A percentile compares a stretch with the other conserved stretches of the same genome.
Evolutionary conservation across 352 stramenopile genomes (phyloP).

Genomic region (Pythium aristosporum): DNA sequence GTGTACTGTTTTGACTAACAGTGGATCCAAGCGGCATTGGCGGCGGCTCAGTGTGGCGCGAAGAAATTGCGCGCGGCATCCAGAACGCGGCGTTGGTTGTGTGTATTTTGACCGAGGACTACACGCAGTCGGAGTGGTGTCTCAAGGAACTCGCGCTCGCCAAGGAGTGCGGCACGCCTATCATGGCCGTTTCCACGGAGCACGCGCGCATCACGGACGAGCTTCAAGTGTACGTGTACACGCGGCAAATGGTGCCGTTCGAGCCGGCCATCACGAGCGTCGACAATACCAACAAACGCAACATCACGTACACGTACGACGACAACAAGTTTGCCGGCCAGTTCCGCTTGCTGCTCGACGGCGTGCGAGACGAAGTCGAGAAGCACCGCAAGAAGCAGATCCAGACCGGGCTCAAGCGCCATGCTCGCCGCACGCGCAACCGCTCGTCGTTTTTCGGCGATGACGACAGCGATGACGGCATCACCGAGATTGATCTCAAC

Average conservation of each 20-base stretch:
- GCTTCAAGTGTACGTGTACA: conserved; percentile 85
- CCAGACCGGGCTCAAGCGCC: conserved; percentile 30
- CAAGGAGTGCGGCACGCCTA: conserved; percentile 65
- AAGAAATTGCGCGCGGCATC: conserved; percentile 81
- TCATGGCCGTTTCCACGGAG: conserved; percentile 70
- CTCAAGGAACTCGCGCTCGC: conserved; percentile 77
- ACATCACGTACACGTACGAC: conserved; percentile 69
- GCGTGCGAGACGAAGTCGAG: conserved; percentile 72
- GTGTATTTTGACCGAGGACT: conserved; percentile 75
- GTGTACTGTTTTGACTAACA: conserved; percentile 12
- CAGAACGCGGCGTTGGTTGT: conserved; percentile 71
- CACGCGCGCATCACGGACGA: conserved; percentile 57
- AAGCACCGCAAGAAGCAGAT: conserved; percentile 60
- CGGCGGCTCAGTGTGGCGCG: conserved; percentile 76
- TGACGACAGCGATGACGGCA: conserved; percentile 15
- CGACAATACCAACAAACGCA: conserved; percentile 49
- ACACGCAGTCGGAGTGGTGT: conserved; percentile 71
- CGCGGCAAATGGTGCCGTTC: conserved; percentile 81
- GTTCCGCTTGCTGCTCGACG: conserved; percentile 68
- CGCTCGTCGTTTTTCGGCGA: conserved; percentile 19
- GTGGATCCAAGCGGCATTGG: conserved; percentile 78
- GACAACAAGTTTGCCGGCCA: conserved; percentile 49
- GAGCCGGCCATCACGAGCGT: conserved; percentile 64
- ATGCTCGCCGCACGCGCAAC: conserved; percentile 8
- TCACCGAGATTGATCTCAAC: conserved; percentile 28